Conservation (phyloP, 345 rosid genomes). For the Euphorbia tirucalli region DNA sequence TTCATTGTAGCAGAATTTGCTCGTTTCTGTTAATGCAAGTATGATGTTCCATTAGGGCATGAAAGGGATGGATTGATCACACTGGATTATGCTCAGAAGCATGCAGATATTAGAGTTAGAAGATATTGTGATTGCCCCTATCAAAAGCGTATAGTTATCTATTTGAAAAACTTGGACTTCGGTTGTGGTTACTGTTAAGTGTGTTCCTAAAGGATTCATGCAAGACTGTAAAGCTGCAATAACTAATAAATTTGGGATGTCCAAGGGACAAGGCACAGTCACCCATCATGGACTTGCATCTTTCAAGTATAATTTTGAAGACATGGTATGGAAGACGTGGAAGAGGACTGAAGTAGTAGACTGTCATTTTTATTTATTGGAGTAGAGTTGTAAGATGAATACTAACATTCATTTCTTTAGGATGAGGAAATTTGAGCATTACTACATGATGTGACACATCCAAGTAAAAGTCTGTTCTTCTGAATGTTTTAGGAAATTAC, state of each 20-base stretch:
- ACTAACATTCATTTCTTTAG: too few relatives aligned
- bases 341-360: not conserved
- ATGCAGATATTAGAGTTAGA: not conserved
- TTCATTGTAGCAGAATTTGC: not conserved
- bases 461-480: not conserved
- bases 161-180: not conserved
- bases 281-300: not conserved
- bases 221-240: conserved; percentile 1
- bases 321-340: not conserved
- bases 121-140: not conserved
- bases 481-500: not conserved
- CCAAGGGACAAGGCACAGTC: conserved; percentile 5
- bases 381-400: not conserved
- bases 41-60: not conserved
- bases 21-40: not conserved
- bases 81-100: not conserved
- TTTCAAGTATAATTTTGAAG: not conserved
- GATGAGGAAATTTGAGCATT: not conserved
- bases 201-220: not conserved
- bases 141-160: not conserved
- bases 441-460: not conserved
- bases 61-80: not conserved
- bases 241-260: not conserved
- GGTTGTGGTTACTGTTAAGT: not conserved
- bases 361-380: not conserved